Percentiles rank a stretch among this genome's conserved stretches.
Conservation (phyloP, 306 rosid species). For the Cucumis cinereus region DNA sequence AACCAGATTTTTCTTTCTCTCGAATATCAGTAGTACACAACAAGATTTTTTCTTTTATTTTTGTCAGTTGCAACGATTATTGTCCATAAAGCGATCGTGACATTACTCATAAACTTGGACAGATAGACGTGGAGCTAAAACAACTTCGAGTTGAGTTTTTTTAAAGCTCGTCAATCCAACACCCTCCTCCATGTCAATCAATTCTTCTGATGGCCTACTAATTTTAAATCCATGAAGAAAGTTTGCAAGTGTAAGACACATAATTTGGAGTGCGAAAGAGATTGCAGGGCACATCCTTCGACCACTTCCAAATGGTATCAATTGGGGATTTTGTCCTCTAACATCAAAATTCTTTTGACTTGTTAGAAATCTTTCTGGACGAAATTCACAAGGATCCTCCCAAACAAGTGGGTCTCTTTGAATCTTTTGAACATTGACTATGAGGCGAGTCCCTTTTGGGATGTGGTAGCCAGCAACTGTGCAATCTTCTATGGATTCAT, state of each 20-base stretch:
- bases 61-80: no score
- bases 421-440: conserved; percentile 45
- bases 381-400: conserved; percentile 27
- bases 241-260: background rate
- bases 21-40: no score
- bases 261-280: background rate
- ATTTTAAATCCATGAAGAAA: background rate
- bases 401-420: conserved; percentile 49
- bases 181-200: background rate
- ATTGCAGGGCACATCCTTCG: conserved; percentile 23
- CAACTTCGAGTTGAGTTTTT: background rate
- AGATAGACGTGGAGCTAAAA: background rate
- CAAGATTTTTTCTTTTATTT: no score
- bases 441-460: conserved; percentile 26
- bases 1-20: no score
- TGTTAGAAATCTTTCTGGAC: conserved; percentile 37
- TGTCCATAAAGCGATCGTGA: no score
- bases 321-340: conserved; percentile 37
- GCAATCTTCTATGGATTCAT: conserved; percentile 47
- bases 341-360: conserved; percentile 20
- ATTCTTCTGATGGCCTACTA: background rate
- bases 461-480: conserved; percentile 32
- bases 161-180: background rate
- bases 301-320: conserved; percentile 27
- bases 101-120: background rate